Conservation (phyloP, 345 rosid species). For the Raphanus sativus region DNA sequence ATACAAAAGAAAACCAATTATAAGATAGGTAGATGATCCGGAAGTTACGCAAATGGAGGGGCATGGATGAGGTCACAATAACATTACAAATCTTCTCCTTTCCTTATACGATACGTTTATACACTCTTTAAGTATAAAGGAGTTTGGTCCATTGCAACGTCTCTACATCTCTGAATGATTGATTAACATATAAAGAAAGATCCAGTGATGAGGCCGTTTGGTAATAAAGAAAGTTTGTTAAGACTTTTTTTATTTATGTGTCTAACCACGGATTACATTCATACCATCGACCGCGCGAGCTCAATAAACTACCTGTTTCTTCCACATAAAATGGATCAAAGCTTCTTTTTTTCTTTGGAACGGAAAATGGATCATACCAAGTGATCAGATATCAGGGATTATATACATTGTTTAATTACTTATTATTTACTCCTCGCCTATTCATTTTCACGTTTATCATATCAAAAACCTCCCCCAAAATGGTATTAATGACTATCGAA, state of each 20-base stretch:
- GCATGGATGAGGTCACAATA: constrained; percentile 28
- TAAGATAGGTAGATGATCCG: constrained; percentile 24
- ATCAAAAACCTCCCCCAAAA: background rate
- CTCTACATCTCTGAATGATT: background rate
- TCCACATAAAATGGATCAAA: background rate
- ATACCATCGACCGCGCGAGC: background rate
- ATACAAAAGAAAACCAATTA: constrained; percentile 23
- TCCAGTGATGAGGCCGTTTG: background rate
- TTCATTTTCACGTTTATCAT: constrained; percentile 4
- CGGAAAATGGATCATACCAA: background rate
- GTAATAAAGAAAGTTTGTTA: background rate
- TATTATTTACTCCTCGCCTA: background rate
- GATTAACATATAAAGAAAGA: background rate
- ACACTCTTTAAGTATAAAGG: background rate
- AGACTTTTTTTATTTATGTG: background rate
- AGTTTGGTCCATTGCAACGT: too few species aligned
- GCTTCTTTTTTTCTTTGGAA: background rate
- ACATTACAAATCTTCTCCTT: background rate
- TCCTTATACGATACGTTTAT: constrained; percentile 15
- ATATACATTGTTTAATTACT: background rate
- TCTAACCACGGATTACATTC: background rate
- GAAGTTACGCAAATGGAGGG: constrained; percentile 27
- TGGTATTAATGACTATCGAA: constrained; percentile 11
- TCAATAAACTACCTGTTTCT: background rate
- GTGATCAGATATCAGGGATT: background rate